Evolutionary conservation across 2,329 filamentous ascomycete species (phyloP).

Genomic region (Beauveria australis): DNA sequence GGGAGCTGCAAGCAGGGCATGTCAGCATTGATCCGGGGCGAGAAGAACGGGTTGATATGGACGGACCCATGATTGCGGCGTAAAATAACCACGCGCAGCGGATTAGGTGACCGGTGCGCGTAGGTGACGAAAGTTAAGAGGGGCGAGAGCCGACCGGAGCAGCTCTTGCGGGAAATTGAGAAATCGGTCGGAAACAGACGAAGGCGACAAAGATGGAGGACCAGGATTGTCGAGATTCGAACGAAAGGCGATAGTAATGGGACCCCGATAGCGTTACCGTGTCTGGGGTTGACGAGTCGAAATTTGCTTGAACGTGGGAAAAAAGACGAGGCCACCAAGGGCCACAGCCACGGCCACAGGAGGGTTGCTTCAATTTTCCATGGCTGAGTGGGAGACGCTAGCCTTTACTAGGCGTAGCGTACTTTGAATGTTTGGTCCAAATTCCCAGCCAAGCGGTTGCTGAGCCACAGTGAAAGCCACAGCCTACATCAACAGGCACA

Average conservation of each 20-base stretch:
- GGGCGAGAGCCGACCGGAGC: slow-evolving; percentile 13
- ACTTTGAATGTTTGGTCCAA: neutral
- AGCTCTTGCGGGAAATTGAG: slow-evolving; percentile 10
- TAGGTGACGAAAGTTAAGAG: slow-evolving; percentile 19
- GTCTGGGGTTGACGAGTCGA: slow-evolving; percentile 35
- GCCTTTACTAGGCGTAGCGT: slow-evolving; percentile 15
- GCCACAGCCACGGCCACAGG: slow-evolving; percentile 9
- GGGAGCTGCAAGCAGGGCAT: slow-evolving; percentile 53
- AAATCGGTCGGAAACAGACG: slow-evolving; percentile 10
- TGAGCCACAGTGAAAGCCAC: slow-evolving; percentile 4
- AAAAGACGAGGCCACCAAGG: slow-evolving; percentile 24
- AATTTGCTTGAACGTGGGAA: slow-evolving; percentile 33
- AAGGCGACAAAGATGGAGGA: neutral
- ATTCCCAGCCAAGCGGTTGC: neutral
- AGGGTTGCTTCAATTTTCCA: slow-evolving; percentile 36
- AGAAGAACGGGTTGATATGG: slow-evolving; percentile 4
- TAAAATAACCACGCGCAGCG: slow-evolving; percentile 38
- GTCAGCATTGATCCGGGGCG: slow-evolving; percentile 13
- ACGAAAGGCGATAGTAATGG: slow-evolving; percentile 19
- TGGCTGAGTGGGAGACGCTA: slow-evolving; percentile 32
- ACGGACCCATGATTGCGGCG: slow-evolving; percentile 56
- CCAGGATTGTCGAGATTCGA: slow-evolving; percentile 16
- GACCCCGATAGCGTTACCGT: slow-evolving; percentile 32
- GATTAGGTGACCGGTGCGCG: slow-evolving; percentile 32
- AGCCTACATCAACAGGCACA: neutral